phyloP scores from a whole-genome alignment of 805 yeast species.

The Candida gorgasii region DNA sequence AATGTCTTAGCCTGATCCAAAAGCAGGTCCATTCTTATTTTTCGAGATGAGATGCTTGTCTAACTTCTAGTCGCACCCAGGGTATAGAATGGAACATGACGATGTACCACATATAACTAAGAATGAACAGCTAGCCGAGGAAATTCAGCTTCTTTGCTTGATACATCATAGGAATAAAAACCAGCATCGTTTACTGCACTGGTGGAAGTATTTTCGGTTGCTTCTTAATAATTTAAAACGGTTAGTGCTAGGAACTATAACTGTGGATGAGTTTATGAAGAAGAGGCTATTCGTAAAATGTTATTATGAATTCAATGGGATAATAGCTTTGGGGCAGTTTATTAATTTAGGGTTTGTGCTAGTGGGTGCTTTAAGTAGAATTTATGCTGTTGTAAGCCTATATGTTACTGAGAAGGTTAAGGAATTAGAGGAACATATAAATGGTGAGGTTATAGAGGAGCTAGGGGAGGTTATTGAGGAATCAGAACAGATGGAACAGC shows the following conservation, averaged over 20 bases:
- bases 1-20: conserved; percentile 5
- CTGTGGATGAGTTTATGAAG: conserved; percentile 6
- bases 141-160: conserved; percentile 59
- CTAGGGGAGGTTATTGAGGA: neutral
- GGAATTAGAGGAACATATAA: neutral
- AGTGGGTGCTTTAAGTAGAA: conserved; percentile 51
- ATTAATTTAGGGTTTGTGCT: conserved; percentile 70
- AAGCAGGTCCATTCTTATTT: conserved; percentile 1
- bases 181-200: conserved; percentile 68
- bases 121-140: conserved; percentile 34
- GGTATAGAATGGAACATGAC: neutral
- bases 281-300: conserved; percentile 44
- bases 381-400: neutral
- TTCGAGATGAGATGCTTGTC: conserved; percentile 11
- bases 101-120: no score
- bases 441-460: neutral
- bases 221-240: conserved; percentile 57
- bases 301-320: conserved; percentile 62
- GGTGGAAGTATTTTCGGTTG: conserved; percentile 76
- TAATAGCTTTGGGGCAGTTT: conserved; percentile 74
- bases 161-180: conserved; percentile 71
- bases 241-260: conserved; percentile 19
- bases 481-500: conserved; percentile 20
- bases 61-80: neutral
- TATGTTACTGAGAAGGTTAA: neutral